These are phyloP conservation scores for Ogataea zsoltii DNA, from an alignment of 805 yeast species.

Conservation along the genomic window DNA sequence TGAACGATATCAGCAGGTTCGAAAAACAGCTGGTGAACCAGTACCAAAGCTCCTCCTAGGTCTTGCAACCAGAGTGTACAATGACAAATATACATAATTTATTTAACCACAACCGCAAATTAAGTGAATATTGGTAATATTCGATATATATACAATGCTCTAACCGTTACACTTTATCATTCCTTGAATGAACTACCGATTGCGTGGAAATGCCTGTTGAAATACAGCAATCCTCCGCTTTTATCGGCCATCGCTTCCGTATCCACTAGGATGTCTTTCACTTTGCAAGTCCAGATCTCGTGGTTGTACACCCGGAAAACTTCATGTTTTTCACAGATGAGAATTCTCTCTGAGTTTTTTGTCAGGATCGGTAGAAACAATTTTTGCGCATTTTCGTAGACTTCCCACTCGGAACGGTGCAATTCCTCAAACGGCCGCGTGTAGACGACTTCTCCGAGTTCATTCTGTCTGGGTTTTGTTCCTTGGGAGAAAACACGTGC, in stretches of 20 bases:
- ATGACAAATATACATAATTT: too few relatives aligned
- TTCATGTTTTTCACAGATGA: conserved; percentile 58
- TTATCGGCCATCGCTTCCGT: conserved; percentile 32
- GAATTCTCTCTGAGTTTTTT: conserved; percentile 54
- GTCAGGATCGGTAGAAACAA: conserved; percentile 51
- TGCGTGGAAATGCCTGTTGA: conserved; percentile 59
- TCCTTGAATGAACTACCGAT: conserved; percentile 30
- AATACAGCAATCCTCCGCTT: conserved; percentile 68
- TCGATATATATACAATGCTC: conserved; percentile 1
- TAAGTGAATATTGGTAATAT: neutral
- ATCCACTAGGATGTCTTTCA: conserved; percentile 50
- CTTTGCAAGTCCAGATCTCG: conserved; percentile 87
- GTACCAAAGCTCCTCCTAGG: conserved; percentile 4
- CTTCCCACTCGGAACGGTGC: conserved; percentile 36
- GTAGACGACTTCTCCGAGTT: conserved; percentile 27
- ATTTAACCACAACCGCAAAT: conserved; percentile 1
- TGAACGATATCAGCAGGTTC: conserved; percentile 26
- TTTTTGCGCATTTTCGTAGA: conserved; percentile 30
- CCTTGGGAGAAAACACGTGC: conserved; percentile 68
- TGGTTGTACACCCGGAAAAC: conserved; percentile 73
- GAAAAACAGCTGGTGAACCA: conserved; percentile 24
- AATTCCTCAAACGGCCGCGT: conserved; percentile 58
- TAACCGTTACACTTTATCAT: conserved; percentile 1
- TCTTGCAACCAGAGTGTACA: neutral
- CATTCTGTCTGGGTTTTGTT: conserved; percentile 48